Conservation (phyloP, 768 basidiomycete genomes). For the Tylopilus rubrobrunneus region DNA sequence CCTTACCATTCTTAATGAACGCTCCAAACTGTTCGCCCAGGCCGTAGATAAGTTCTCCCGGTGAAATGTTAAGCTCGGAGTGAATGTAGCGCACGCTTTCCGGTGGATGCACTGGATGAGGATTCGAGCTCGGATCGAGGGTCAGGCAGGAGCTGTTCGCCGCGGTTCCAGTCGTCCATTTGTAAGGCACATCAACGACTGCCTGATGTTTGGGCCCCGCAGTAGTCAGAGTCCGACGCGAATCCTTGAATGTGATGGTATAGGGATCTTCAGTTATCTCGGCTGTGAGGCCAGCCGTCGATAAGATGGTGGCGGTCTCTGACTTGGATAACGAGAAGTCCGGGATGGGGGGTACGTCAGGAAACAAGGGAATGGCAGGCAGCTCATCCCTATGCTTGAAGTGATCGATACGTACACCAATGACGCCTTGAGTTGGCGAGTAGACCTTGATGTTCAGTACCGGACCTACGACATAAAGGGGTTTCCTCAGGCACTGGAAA, state of each 20-base stretch:
- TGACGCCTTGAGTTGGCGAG: too few relatives aligned
- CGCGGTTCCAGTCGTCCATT: slow-evolving; percentile 48
- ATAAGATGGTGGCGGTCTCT: slow-evolving; percentile 26
- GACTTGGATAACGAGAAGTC: too few relatives aligned
- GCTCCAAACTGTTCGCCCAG: slow-evolving; percentile 74
- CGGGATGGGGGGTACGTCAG: not conserved
- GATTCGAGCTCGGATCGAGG: slow-evolving; percentile 57
- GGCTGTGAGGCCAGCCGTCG: slow-evolving; percentile 25
- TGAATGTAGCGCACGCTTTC: slow-evolving; percentile 25
- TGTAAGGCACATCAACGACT: slow-evolving; percentile 51
- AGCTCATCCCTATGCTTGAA: too few relatives aligned
- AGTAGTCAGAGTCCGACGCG: slow-evolving; percentile 17
- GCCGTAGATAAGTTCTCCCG: slow-evolving; percentile 71
- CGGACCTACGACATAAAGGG: too few relatives aligned
- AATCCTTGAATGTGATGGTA: slow-evolving; percentile 58
- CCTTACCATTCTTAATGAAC: slow-evolving; percentile 70
- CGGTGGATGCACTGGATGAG: slow-evolving; percentile 41
- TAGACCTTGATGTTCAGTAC: too few relatives aligned
- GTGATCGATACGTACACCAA: too few relatives aligned
- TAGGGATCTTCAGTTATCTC: slow-evolving; percentile 59
- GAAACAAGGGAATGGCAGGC: too few relatives aligned
- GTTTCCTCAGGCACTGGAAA: too few relatives aligned
- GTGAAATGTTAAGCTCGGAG: slow-evolving; percentile 58
- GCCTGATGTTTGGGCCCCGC: slow-evolving; percentile 55
- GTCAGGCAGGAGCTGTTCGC: slow-evolving; percentile 55